Base-by-base conservation (phyloP, 2,329 filamentous ascomycete genomes). In the Pseudogymnoascus sp. region DNA sequence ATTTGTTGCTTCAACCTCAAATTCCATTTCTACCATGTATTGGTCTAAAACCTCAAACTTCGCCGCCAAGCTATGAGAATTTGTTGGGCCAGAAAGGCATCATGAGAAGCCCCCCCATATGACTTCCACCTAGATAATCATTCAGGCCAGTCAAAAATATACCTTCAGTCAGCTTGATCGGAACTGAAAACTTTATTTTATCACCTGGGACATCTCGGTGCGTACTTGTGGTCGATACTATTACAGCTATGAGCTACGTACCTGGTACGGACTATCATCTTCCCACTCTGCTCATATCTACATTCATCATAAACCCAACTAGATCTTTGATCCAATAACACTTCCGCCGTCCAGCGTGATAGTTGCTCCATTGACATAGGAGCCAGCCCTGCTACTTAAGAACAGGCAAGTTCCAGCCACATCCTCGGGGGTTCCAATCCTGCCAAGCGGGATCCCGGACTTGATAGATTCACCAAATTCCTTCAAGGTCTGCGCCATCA, bases 341-440 rank as follows among this genome's bases (percentile, higher is more conserved):
- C 77, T 74, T 1, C 85, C 85, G 1, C 85, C 85, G 71, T 89
- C 87, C 42, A 88, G 71, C 9, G 82, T 76, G 66, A 89, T 83
- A 2, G 83, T 84, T 15, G 86, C 84, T 3, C 87, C 87, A 67
- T 88, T 89, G 36, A 87, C 79, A 72, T 81, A 88, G 1, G 82
- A 78, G 3, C 89, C 88, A 1, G 88, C 89, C 63, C 82, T 78
- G 69, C 87, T 88, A 40, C 82, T 80, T 71, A 92, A 74, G 75
- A 88, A 92, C 63, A 92, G 75, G 72, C 88, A 90, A 10, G 87
- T 81, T 0, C 88, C 88, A 0, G 87, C 88, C 3, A 90, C 85
- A 73, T 92, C 89, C 71, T 86, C 76, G 0, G 86, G 82, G 17
- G 76, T 81, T 0, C 89, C 89, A 69, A 91, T 88, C 33, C 89